Evolutionary conservation across 495 filamentous ascomycete genomes (phyloP), one percentile per base, ranked within the genome.

Genomic region (Hypoxylon crocopeplum): DNA sequence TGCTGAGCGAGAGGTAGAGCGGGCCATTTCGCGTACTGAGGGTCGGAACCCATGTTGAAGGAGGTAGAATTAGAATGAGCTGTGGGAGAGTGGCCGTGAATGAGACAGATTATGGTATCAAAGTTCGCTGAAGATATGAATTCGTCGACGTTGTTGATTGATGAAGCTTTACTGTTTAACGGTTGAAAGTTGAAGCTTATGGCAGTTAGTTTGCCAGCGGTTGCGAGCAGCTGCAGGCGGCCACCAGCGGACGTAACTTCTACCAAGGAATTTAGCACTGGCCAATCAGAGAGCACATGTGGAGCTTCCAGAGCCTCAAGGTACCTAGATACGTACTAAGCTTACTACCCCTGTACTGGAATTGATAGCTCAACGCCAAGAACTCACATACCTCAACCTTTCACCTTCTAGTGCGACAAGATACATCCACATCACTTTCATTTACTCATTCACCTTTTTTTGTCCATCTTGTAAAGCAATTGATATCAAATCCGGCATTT

Each of bases 21-120:
- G 48, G 94, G 94, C 76, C 92, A 98, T 75, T 92, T 93, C 67
- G 91, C 88, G 80, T 94, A 98, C 74, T 96, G 94, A 48, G 92
- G 93, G 80, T 98, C 94, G 69, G 91, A 91, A 67, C 93, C 94
- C 94, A 98, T 98, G 64, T 53, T 88, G 76, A 59, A 42, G 47
- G 48, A 25, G 50, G 59, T 34, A 34, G 13, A n/a, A n/a, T 34
- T n/a, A n/a, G n/a, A n/a, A n/a, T 5, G 12, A 29, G 25, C 25
- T 29, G 52, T 37, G 27, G 53, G 10, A 15, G 25, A 39, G 39
- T 34, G 8, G 25, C 20, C n/a, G 24, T 15, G 34, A 17, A 34
- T 7, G 32, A 34, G 32, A 12, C 12, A n/a, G 7, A 33, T 42
- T 19, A 17, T 12, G 17, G 38, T 5, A 32, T 42, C 12, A 5